Conservation (phyloP, 73 alveolate genomes). For the Symbiodinium natans region DNA sequence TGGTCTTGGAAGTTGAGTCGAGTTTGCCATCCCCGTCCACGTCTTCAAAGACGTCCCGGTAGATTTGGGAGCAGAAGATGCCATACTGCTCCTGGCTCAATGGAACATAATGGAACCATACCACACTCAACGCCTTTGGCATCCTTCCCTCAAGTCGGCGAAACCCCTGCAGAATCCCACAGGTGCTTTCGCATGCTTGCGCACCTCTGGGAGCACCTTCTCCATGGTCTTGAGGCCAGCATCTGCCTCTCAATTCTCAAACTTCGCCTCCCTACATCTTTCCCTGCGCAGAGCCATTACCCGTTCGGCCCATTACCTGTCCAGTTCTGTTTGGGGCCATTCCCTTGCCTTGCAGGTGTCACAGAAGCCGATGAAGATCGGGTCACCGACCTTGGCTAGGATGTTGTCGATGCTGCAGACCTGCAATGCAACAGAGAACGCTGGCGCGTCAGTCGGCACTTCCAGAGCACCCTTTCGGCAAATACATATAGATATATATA, state of each 20-base stretch:
- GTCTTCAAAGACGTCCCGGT: slow-evolving; percentile 72
- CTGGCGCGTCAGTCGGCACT: too few relatives aligned
- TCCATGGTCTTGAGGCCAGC: slow-evolving; percentile 70
- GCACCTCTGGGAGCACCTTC: slow-evolving; percentile 60
- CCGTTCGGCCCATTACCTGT: neutral
- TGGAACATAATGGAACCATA: neutral
- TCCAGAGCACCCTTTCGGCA: too few relatives aligned
- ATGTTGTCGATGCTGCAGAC: slow-evolving; percentile 47
- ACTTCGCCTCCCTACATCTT: neutral
- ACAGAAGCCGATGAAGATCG: slow-evolving; percentile 39
- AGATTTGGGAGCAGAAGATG: slow-evolving; percentile 55
- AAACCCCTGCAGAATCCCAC: too few relatives aligned
- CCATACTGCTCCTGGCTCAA: slow-evolving; percentile 15
- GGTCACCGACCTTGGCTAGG: slow-evolving; percentile 66
- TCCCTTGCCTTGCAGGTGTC: slow-evolving; percentile 48
- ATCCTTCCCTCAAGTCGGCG: too few relatives aligned
- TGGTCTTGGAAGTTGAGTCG: slow-evolving; percentile 32
- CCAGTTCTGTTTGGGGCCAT: neutral
- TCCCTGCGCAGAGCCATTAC: neutral
- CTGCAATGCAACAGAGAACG: too few relatives aligned
- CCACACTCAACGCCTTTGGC: neutral
- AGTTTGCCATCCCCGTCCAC: slow-evolving; percentile 70
- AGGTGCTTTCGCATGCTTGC: neutral
- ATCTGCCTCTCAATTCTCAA: neutral
- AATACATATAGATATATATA: too few relatives aligned